Conservation (phyloP, 2,329 filamentous ascomycete genomes). For the Epichloe sylvatica region DNA sequence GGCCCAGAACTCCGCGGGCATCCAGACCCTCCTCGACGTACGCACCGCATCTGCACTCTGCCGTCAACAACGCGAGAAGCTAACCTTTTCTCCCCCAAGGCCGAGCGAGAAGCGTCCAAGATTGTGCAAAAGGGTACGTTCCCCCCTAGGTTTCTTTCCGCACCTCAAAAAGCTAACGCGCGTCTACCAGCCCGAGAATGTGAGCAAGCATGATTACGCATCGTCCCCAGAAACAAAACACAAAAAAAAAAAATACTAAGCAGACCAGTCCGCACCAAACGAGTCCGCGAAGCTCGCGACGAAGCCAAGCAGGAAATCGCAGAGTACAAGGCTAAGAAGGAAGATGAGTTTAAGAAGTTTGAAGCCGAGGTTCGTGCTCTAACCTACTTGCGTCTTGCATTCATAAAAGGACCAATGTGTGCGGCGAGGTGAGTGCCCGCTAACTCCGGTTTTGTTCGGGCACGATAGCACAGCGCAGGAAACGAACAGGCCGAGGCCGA, state of each 20-base stretch:
- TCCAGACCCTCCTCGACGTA: slow-evolving; percentile 98
- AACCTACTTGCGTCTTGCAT: background rate
- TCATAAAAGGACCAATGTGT: background rate
- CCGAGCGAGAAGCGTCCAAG: slow-evolving; percentile 96
- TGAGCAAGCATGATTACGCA: slow-evolving; percentile 30
- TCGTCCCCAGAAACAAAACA: background rate
- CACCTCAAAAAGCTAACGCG: background rate
- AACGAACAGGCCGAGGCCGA: slow-evolving; percentile 66
- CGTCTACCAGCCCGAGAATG: slow-evolving; percentile 63
- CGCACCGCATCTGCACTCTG: slow-evolving; percentile 17
- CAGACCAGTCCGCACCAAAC: slow-evolving; percentile 63
- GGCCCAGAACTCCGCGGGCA: slow-evolving; percentile 95
- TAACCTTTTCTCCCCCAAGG: slow-evolving; percentile 36
- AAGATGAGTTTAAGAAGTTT: slow-evolving; percentile 89
- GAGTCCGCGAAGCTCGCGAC: slow-evolving; percentile 87
- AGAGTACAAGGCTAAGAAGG: slow-evolving; percentile 77
- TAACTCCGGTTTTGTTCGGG: background rate
- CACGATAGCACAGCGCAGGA: slow-evolving; percentile 68
- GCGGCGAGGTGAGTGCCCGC: background rate
- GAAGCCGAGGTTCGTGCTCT: slow-evolving; percentile 48
- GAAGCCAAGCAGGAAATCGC: slow-evolving; percentile 98
- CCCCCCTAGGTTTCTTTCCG: background rate
- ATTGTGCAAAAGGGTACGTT: slow-evolving; percentile 82
- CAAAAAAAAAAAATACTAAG: background rate
- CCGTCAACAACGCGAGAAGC: background rate